These are phyloP conservation scores for Pachysandra terminalis DNA, from an alignment of 164 flowering plant genomes.

Conservation along the genomic window DNA sequence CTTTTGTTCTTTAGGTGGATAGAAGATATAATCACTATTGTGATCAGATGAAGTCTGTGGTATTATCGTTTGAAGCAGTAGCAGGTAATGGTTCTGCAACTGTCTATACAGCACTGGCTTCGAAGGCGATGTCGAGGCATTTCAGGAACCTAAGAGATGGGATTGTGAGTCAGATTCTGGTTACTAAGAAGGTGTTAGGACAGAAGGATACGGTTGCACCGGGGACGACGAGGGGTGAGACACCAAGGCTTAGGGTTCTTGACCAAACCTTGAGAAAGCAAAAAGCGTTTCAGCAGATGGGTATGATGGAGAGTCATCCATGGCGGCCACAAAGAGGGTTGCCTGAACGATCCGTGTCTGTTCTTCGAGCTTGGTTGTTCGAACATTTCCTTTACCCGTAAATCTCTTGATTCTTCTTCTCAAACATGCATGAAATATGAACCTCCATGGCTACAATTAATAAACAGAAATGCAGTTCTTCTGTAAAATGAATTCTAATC, in stretches of 20 bases:
- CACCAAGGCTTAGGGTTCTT: conserved; percentile 68
- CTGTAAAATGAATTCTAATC: too few species aligned
- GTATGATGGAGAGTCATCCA: conserved; percentile 77
- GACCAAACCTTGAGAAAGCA: conserved; percentile 84
- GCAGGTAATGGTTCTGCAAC: conserved; percentile 72
- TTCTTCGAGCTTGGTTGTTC: conserved; percentile 97
- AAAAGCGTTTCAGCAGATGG: conserved; percentile 75
- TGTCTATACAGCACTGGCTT: conserved; percentile 69
- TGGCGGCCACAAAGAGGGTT: conserved; percentile 98
- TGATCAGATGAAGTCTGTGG: conserved; percentile 81
- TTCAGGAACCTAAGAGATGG: conserved; percentile 83
- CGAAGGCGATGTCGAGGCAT: conserved; percentile 89
- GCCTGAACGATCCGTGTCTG: conserved; percentile 87
- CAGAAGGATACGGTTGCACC: conserved; percentile 66
- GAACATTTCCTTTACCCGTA: conserved; percentile 99
- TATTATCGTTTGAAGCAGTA: conserved; percentile 71
- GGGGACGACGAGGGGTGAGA: conserved; percentile 70
- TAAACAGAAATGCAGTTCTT: too few species aligned
- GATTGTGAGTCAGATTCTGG: conserved; percentile 66
- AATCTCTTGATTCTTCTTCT: conserved; percentile 23
- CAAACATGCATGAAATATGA: neutral
- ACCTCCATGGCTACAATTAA: too few species aligned
- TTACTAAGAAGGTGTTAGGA: conserved; percentile 69
- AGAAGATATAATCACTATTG: conserved; percentile 88
- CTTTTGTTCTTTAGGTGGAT: conserved; percentile 80